Percentiles rank a stretch among this genome's conserved stretches.
phyloP scores from a whole-genome alignment of 108 stramenopile species.

The Cyclostephanos invisitatus region DNA sequence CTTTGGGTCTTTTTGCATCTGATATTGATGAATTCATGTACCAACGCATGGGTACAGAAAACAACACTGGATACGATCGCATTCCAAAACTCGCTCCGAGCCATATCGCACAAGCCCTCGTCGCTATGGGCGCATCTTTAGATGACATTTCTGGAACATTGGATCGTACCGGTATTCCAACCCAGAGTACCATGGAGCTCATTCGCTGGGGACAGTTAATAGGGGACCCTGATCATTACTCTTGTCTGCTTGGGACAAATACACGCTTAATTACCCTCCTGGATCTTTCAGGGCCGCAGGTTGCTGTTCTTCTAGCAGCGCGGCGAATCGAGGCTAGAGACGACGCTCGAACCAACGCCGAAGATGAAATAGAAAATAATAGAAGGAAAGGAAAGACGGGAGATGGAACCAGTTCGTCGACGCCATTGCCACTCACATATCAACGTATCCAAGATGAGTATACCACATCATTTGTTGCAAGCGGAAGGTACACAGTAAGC shows the following conservation, averaged over 20 bases:
- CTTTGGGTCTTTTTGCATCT: conserved; percentile 46
- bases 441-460: conserved; percentile 82
- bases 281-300: conserved; percentile 73
- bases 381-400: conserved; percentile 12
- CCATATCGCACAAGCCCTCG: conserved; percentile 64
- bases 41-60: conserved; percentile 41
- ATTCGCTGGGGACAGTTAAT: conserved; percentile 43
- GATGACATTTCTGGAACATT: conserved; percentile 28
- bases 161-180: conserved; percentile 26
- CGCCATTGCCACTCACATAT: conserved; percentile 63
- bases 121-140: conserved; percentile 61
- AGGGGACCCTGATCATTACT: conserved; percentile 35
- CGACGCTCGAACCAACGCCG: conserved; percentile 37
- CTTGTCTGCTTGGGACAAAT: conserved; percentile 37
- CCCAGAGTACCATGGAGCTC: conserved; percentile 22
- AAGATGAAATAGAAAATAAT: conserved; percentile 41
- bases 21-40: conserved; percentile 35
- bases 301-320: conserved; percentile 71
- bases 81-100: conserved; percentile 33
- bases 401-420: neutral
- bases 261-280: conserved; percentile 69
- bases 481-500: conserved; percentile 39
- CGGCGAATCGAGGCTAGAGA: conserved; percentile 71
- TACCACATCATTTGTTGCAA: conserved; percentile 48
- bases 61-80: neutral